A percentile compares a stretch with the other conserved stretches of the same genome.
These are phyloP conservation scores for Chloroidium sp. DNA, from an alignment of 163 green algal species.

Conservation along the genomic window DNA sequence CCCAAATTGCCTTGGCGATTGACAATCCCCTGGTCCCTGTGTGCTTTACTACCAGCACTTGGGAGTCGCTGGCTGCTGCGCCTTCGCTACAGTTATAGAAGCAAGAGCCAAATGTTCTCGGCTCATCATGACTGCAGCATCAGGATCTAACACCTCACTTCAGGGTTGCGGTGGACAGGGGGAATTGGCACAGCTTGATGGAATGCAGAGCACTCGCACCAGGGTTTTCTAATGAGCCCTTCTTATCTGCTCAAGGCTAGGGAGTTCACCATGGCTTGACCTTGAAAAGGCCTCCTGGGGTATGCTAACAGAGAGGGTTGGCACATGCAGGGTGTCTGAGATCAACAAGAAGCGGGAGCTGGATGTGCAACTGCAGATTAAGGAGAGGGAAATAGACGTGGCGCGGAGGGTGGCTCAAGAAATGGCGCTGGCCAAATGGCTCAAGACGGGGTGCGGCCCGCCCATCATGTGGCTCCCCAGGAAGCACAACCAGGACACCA, in stretches of 20 bases:
- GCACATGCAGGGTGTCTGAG: conserved; percentile 21
- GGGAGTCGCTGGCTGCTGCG: no score
- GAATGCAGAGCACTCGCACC: no score
- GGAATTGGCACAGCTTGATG: no score
- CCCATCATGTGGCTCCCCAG: conserved; percentile 31
- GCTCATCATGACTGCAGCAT: no score
- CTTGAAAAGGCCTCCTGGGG: not conserved
- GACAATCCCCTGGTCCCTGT: no score
- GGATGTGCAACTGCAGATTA: conserved; percentile 33
- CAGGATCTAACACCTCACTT: not conserved
- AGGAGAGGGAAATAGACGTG: conserved; percentile 36
- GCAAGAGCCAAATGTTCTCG: no score
- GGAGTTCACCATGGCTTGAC: not conserved
- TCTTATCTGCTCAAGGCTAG: not conserved
- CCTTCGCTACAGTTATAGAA: no score
- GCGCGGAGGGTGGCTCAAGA: conserved; percentile 23
- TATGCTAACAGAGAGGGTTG: not conserved
- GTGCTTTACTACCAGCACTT: no score
- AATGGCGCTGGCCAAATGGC: conserved; percentile 24
- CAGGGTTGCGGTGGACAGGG: not conserved
- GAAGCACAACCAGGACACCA: conserved; percentile 14
- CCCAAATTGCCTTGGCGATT: no score
- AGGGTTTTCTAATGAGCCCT: no score
- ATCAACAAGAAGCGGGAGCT: conserved; percentile 31
- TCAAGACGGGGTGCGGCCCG: conserved; percentile 17